These are phyloP conservation scores for Fusarium sp. DNA, from an alignment of 2,329 filamentous ascomycete genomes.

Conservation along the genomic window DNA sequence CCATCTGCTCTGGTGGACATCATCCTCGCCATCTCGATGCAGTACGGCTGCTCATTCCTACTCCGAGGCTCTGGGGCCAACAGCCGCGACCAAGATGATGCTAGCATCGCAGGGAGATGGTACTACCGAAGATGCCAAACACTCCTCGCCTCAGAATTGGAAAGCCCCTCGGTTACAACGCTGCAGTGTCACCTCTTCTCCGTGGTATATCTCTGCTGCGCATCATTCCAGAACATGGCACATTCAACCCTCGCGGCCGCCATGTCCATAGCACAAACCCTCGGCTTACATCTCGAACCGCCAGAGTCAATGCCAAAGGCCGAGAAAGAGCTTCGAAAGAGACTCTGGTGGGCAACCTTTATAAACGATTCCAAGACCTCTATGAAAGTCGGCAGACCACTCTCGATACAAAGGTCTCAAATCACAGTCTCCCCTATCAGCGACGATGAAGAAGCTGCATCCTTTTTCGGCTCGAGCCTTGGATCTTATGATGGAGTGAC, in stretches of 20 bases:
- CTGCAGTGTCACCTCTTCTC: constrained; percentile 61
- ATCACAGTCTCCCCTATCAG: constrained; percentile 51
- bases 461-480: constrained; percentile 23
- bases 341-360: constrained; percentile 64
- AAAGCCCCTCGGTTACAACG: constrained; percentile 58
- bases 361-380: constrained; percentile 58
- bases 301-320: background rate
- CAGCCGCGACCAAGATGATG: background rate
- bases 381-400: constrained; percentile 59
- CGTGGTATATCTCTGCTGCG: constrained; percentile 58
- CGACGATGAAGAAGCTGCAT: constrained; percentile 29
- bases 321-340: constrained; percentile 57
- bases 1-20: constrained; percentile 63
- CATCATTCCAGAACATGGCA: constrained; percentile 60
- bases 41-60: constrained; percentile 51
- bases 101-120: constrained; percentile 54
- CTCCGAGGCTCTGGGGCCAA: background rate
- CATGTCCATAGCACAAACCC: constrained; percentile 49
- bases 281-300: background rate
- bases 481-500: constrained; percentile 32
- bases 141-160: constrained; percentile 51
- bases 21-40: constrained; percentile 63
- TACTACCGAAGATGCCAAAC: constrained; percentile 59
- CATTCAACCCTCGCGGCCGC: constrained; percentile 53
- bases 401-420: constrained; percentile 47